phyloP scores from a whole-genome alignment of 2,329 filamentous ascomycete genomes.

The Penicillium sumatraense region DNA sequence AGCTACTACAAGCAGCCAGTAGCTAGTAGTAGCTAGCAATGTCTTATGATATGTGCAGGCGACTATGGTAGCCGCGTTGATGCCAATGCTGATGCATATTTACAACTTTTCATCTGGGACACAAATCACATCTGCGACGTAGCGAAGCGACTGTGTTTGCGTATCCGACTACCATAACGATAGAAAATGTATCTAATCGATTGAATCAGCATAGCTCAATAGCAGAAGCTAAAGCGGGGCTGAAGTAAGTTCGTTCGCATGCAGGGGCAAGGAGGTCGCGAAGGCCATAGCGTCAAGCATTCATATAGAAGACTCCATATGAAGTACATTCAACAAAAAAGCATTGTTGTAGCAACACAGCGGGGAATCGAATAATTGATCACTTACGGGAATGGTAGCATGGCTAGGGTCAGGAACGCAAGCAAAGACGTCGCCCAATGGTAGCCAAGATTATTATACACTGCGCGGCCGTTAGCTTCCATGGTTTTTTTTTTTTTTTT shows the following conservation, averaged over 20 bases:
- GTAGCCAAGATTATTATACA: slow-evolving; percentile 52
- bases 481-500: not conserved
- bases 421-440: slow-evolving; percentile 53
- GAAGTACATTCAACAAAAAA: not conserved
- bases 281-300: not conserved
- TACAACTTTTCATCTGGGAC: too few relatives aligned
- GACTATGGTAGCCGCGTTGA: not conserved
- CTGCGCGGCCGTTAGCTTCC: slow-evolving; percentile 35
- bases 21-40: too few relatives aligned
- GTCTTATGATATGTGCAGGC: slow-evolving; percentile 13
- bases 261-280: slow-evolving; percentile 1
- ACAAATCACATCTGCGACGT: slow-evolving; percentile 31
- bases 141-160: slow-evolving; percentile 47
- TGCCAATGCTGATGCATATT: too few relatives aligned
- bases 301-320: too few relatives aligned
- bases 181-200: slow-evolving; percentile 48
- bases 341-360: not conserved
- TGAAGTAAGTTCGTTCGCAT: slow-evolving; percentile 1
- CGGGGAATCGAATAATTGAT: slow-evolving; percentile 2
- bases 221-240: not conserved
- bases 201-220: not conserved
- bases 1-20: too few relatives aligned
- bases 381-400: slow-evolving; percentile 53
- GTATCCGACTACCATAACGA: slow-evolving; percentile 46
- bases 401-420: slow-evolving; percentile 48